Conservation (phyloP, 2,329 filamentous ascomycete genomes). For the Mariannaea elegans region DNA sequence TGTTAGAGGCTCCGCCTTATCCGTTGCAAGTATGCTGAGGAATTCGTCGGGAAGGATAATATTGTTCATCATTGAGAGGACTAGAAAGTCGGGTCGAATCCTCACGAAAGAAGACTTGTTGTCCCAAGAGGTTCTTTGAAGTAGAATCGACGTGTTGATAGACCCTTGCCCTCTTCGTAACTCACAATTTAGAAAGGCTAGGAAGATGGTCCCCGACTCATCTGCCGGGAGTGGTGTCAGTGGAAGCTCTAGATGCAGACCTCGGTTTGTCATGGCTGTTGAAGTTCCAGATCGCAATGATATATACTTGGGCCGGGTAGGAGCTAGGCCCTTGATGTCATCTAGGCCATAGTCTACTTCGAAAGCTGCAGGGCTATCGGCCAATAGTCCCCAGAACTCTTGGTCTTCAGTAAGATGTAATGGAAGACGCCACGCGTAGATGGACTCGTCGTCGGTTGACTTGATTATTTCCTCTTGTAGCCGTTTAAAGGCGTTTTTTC, state of each 20-base stretch:
- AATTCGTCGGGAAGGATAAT: conserved; percentile 38
- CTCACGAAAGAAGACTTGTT: conserved; percentile 40
- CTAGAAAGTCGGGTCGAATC: conserved; percentile 38
- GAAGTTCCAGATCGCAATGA: conserved; percentile 33
- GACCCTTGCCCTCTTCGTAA: conserved; percentile 35
- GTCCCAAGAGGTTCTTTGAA: conserved; percentile 41
- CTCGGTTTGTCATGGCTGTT: conserved; percentile 35
- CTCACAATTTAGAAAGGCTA: conserved; percentile 42
- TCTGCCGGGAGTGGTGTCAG: conserved; percentile 41
- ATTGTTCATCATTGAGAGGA: conserved; percentile 39
- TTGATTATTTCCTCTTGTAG: conserved; percentile 43
- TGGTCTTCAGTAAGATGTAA: conserved; percentile 21
- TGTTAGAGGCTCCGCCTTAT: conserved; percentile 13
- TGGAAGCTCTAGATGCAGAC: conserved; percentile 38
- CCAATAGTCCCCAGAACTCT: conserved; percentile 41
- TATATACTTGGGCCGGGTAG: conserved; percentile 35
- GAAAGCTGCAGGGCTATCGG: conserved; percentile 39
- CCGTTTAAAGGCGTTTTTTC: conserved; percentile 38
- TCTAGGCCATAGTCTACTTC: conserved; percentile 29
- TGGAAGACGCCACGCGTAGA: conserved; percentile 40
- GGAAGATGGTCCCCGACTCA: conserved; percentile 38
- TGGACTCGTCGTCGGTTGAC: conserved; percentile 42
- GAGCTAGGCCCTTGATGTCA: conserved; percentile 29
- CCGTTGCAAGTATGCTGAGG: conserved; percentile 24
- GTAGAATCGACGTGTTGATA: conserved; percentile 39